These are phyloP conservation scores for Torrubiellomyces zombiae DNA, from an alignment of 2,329 filamentous ascomycete species.

Conservation along the genomic window DNA sequence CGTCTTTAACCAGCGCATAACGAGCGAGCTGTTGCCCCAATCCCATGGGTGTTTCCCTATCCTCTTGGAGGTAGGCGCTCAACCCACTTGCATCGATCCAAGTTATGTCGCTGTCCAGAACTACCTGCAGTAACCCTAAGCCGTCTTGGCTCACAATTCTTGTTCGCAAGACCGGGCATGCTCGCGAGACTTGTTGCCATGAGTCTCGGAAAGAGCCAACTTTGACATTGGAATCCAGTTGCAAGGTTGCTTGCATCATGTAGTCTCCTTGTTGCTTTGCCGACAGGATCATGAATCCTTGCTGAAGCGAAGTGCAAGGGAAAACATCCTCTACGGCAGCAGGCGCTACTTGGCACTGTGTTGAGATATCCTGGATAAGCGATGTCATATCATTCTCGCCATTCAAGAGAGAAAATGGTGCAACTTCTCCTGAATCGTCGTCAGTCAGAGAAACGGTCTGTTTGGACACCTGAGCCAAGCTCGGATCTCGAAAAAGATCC, in stretches of 20 bases:
- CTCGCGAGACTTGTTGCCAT: conserved; percentile 4
- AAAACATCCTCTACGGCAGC: background rate
- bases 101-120: conserved; percentile 18
- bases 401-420: no score
- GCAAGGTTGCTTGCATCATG: conserved; percentile 8
- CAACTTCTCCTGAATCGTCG: no score
- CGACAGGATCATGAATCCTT: conserved; percentile 20
- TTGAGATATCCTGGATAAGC: no score
- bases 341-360: no score
- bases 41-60: conserved; percentile 18
- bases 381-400: no score
- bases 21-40: conserved; percentile 23
- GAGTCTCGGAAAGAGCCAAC: conserved; percentile 4
- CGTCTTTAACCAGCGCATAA: conserved; percentile 19
- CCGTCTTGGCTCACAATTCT: conserved; percentile 25
- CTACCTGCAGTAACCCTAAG: conserved; percentile 25
- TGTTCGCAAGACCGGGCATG: conserved; percentile 21
- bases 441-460: no score
- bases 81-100: conserved; percentile 11
- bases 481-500: conserved; percentile 9
- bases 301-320: conserved; percentile 22
- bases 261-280: conserved; percentile 17
- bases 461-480: no score
- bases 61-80: conserved; percentile 17
- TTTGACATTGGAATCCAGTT: conserved; percentile 4